Evolutionary conservation across 2,329 filamentous ascomycete species (phyloP), one percentile per base, ranked within the genome.

Genomic region (Ascosphaera pollenicola): DNA sequence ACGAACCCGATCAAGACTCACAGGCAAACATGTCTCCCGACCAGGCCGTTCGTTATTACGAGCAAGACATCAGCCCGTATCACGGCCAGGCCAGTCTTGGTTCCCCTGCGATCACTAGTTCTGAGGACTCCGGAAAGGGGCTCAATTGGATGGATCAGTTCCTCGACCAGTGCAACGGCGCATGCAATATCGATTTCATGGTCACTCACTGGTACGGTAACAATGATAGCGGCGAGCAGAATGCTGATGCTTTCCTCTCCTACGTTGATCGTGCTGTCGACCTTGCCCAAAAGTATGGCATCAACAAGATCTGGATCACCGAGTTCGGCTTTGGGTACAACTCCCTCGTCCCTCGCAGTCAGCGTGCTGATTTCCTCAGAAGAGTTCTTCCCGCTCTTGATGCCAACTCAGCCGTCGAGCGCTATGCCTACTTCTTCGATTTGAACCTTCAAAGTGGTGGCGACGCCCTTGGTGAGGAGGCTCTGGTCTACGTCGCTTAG

Each of bases 171-270:
- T 64, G 61, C 48, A 41, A 39, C 8, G 51, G 49, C 3, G 35
- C 55, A 39, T 63, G 60, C 49, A 49, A 50, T 10, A 45, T 62
- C 41, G 51, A 55, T 37, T 60, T 55, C 41, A 49, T 64, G 8
- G 55, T 56, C 13, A 54, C 63, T 39, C 62, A 65, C 49, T 64
- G 60, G 59, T 64, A 65, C 45, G 54, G 53, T 19, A 31, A 31
- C 28, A 31, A 31, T 15, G 28, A 15, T 31, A 31, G 28, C 28
- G 36, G 46, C 8, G 47, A 50, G 4, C 46, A 48, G 35, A 40
- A 47, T 34, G 37, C 48, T 31, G 49, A 46, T 2, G 51, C 57
- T 18, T 60, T 64, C 51, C 54, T 57, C 48, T 40, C 42, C 5
- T 57, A 61, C 31, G 52, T 63, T 32, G 40, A 47, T 10, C 41